Percentiles rank a stretch among this genome's conserved stretches.
Evolutionary conservation across 306 rosid species (phyloP).

Genomic region (Trifolium repens): DNA sequence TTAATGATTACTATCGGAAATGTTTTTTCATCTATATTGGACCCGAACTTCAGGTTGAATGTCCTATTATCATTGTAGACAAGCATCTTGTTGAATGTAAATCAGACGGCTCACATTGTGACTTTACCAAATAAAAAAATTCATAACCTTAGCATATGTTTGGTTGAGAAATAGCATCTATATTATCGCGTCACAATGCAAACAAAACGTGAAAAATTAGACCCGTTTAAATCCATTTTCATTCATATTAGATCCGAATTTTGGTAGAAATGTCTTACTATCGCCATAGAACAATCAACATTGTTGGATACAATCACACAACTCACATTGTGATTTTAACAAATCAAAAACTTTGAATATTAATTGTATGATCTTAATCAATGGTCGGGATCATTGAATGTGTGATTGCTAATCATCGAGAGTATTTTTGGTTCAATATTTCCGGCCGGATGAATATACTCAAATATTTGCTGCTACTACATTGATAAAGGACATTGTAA

Average conservation of each 20-base stretch:
- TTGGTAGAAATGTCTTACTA: too few relatives aligned
- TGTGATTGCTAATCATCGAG: neutral
- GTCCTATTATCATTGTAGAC: neutral
- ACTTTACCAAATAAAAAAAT: too few relatives aligned
- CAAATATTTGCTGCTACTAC: neutral
- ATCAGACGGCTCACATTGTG: too few relatives aligned
- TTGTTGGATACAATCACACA: neutral
- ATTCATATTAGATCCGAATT: too few relatives aligned
- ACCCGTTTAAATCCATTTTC: too few relatives aligned
- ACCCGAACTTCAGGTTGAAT: neutral
- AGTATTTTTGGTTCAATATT: neutral
- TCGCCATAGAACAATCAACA: too few relatives aligned
- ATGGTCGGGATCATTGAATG: neutral
- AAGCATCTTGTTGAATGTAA: too few relatives aligned
- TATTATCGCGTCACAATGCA: neutral
- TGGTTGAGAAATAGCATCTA: neutral
- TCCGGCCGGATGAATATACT: neutral
- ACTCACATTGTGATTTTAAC: neutral
- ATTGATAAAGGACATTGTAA: slow-evolving; percentile 8
- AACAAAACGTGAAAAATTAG: neutral
- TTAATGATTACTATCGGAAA: neutral
- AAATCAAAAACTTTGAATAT: neutral
- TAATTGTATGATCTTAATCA: neutral
- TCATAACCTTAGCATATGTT: neutral
- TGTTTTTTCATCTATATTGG: neutral